These are phyloP conservation scores for Mimosa bimucronata DNA, from an alignment of 306 rosid genomes.

Conservation along the genomic window DNA sequence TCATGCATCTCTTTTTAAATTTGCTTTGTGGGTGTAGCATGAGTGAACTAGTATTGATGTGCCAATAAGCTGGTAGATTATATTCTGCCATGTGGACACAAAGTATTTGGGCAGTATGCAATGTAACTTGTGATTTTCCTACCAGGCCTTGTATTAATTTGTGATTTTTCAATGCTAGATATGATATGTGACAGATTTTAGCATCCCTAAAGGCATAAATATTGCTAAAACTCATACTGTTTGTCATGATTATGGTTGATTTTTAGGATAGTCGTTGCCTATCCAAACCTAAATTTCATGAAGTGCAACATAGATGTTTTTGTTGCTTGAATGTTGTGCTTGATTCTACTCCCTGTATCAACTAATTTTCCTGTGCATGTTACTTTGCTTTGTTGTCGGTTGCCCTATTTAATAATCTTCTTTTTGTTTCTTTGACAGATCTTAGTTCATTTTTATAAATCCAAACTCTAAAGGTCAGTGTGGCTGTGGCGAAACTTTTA, in stretches of 20 bases:
- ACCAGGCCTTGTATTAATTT: background rate
- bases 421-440: constrained; percentile 49
- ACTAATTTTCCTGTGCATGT: background rate
- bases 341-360: constrained; percentile 12
- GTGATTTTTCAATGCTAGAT: background rate
- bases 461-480: constrained; percentile 96
- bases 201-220: constrained; percentile 16
- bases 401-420: background rate
- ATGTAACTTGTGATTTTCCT: background rate
- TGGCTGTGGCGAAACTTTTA: constrained; percentile 88
- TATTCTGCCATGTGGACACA: background rate
- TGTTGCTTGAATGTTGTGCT: constrained; percentile 17
- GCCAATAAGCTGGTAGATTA: background rate
- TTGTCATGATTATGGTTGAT: constrained; percentile 3
- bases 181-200: background rate
- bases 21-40: background rate
- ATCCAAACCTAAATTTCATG: background rate
- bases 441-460: constrained; percentile 87
- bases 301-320: background rate
- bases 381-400: constrained; percentile 13
- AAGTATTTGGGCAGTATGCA: background rate
- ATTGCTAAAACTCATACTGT: background rate
- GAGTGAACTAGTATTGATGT: background rate
- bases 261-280: background rate
- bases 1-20: background rate